A percentile compares a stretch with the other conserved stretches of the same genome.
Evolutionary conservation across 2,329 filamentous ascomycete genomes (phyloP).

Genomic region (Venturia aucupariae): DNA sequence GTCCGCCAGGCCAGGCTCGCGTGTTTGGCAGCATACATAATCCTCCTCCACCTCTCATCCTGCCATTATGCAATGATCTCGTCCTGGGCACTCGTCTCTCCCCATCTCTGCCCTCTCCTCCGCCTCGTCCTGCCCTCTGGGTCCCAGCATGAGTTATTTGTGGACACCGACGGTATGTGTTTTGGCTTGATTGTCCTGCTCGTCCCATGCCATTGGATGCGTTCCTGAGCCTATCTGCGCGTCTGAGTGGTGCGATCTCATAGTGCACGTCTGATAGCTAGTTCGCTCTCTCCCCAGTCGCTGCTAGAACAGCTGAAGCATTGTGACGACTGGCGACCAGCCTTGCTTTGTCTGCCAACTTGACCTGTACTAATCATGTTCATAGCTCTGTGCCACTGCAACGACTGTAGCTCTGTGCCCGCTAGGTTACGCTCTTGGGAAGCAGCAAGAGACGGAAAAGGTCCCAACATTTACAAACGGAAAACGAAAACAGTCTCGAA

Average conservation of each 20-base stretch:
- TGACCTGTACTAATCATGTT: not conserved
- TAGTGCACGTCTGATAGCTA: not conserved
- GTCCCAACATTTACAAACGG: not conserved
- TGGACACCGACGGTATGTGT: slow-evolving; percentile 15
- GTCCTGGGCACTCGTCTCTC: slow-evolving; percentile 10
- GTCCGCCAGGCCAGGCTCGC: not conserved
- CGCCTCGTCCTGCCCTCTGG: slow-evolving; percentile 4
- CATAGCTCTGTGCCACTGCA: slow-evolving; percentile 53
- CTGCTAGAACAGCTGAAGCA: not conserved
- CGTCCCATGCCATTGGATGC: not conserved
- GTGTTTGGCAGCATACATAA: not conserved
- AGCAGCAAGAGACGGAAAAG: slow-evolving; percentile 2
- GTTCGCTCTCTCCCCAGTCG: slow-evolving; percentile 1
- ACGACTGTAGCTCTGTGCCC: slow-evolving; percentile 51
- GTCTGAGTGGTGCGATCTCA: slow-evolving; percentile 1
- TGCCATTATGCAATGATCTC: slow-evolving; percentile 6
- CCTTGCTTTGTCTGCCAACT: not conserved
- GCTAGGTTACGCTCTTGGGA: slow-evolving; percentile 49
- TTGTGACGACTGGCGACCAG: not conserved
- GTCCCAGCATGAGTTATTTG: slow-evolving; percentile 12
- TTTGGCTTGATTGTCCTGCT: not conserved
- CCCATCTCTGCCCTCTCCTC: slow-evolving; percentile 15
- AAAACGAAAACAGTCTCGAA: slow-evolving; percentile 9
- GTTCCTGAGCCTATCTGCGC: not conserved
- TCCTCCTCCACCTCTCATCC: not conserved